phyloP scores from a whole-genome alignment of 768 basidiomycete species.

The Suillus spraguei region DNA sequence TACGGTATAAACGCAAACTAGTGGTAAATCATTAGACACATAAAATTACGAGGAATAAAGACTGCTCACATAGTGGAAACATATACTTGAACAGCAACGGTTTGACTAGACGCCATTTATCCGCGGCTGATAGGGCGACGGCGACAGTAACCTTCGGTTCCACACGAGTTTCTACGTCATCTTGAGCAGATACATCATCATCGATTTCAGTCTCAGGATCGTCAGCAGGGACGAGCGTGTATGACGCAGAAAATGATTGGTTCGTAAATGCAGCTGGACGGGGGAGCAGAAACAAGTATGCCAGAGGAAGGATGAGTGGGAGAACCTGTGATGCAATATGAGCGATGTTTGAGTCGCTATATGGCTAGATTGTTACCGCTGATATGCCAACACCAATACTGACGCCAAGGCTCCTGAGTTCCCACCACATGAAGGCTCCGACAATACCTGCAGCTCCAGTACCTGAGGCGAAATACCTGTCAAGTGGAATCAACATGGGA shows the following conservation, averaged over 20 bases:
- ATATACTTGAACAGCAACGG: constrained; percentile 85
- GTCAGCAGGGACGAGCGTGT: constrained; percentile 41
- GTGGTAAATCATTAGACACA: constrained; percentile 16
- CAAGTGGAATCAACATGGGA: not conserved
- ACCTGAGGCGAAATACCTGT: constrained; percentile 88
- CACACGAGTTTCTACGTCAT: constrained; percentile 28
- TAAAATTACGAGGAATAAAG: not conserved
- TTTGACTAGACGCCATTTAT: constrained; percentile 82
- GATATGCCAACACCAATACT: constrained; percentile 81
- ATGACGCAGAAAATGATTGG: constrained; percentile 37
- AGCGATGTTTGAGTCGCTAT: constrained; percentile 1
- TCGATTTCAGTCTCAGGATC: constrained; percentile 22
- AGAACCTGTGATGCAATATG: constrained; percentile 55
- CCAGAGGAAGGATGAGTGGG: constrained; percentile 76
- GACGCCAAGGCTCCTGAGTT: constrained; percentile 84
- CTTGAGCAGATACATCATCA: constrained; percentile 19
- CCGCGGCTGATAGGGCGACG: constrained; percentile 61
- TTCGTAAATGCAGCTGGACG: constrained; percentile 51
- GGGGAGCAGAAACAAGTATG: constrained; percentile 81
- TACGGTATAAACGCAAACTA: constrained; percentile 66
- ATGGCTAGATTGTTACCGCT: constrained; percentile 51
- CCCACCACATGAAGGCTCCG: constrained; percentile 96
- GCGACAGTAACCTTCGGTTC: constrained; percentile 46
- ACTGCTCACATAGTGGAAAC: constrained; percentile 83
- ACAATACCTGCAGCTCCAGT: constrained; percentile 94